These are phyloP conservation scores for Botrytis cinerea DNA, from an alignment of 2,329 filamentous ascomycete genomes.

Conservation along the genomic window DNA sequence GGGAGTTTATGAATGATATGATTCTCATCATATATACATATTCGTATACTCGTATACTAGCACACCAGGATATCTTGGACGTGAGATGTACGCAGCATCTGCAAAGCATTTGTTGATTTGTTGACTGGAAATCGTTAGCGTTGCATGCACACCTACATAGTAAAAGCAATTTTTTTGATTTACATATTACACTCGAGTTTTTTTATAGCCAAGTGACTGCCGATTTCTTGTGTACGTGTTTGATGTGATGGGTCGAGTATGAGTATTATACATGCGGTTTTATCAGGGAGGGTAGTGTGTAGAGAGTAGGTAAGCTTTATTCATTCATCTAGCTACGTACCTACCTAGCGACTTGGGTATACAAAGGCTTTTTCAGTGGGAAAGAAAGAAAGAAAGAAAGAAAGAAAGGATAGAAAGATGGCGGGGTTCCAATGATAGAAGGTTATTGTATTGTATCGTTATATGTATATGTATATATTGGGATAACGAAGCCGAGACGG, in stretches of 20 bases:
- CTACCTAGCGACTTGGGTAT: too few species aligned
- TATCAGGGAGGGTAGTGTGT: not conserved
- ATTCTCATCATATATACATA: not conserved
- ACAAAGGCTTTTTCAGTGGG: too few species aligned
- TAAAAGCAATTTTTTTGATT: conserved; percentile 15
- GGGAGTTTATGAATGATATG: not conserved
- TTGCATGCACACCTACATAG: not conserved
- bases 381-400: too few species aligned
- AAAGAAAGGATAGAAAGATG: too few species aligned
- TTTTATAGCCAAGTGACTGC: not conserved
- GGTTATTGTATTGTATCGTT: too few species aligned
- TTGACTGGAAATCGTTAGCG: not conserved
- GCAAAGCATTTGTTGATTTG: not conserved
- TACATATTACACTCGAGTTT: not conserved
- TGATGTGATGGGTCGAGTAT: not conserved
- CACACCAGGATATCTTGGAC: not conserved
- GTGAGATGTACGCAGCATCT: not conserved
- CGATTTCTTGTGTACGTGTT: not conserved
- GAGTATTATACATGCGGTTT: not conserved
- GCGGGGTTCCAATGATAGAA: too few species aligned
- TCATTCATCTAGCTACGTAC: too few species aligned
- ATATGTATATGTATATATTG: too few species aligned
- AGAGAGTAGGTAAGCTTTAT: not conserved
- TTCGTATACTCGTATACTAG: not conserved
- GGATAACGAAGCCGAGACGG: too few species aligned